Evolutionary conservation across 2,329 filamentous ascomycete species (phyloP).

Genomic region (Coniochaeta prunicola): DNA sequence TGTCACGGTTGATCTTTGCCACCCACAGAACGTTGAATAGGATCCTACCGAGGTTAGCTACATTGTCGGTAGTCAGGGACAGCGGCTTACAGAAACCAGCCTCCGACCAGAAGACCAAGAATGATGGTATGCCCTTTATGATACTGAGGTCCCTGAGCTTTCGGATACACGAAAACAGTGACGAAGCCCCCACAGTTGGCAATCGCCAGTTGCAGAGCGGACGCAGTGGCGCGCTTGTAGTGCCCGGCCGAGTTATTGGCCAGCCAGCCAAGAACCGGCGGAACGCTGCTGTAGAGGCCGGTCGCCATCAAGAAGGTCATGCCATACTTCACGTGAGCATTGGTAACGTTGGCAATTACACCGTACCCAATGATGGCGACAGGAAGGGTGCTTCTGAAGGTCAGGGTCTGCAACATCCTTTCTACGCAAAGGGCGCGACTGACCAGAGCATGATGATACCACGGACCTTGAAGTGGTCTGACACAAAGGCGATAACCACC

Average conservation of each 20-base stretch:
- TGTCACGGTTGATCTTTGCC: conserved; percentile 3
- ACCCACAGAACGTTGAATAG: conserved; percentile 2
- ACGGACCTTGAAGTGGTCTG: conserved; percentile 52
- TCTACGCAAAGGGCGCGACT: not conserved
- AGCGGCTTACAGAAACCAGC: conserved; percentile 54
- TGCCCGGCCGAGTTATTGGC: conserved; percentile 62
- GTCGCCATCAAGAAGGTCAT: conserved; percentile 64
- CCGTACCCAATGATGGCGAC: conserved; percentile 60
- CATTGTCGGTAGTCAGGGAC: too few species aligned
- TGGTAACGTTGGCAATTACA: conserved; percentile 48
- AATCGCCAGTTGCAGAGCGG: conserved; percentile 56
- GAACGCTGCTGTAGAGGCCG: conserved; percentile 56
- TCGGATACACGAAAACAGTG: conserved; percentile 51
- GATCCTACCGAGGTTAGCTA: not conserved
- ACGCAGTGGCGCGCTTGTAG: conserved; percentile 63
- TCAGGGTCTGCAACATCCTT: not conserved
- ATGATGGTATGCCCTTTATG: conserved; percentile 56
- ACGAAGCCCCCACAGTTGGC: conserved; percentile 64
- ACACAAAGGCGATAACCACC: conserved; percentile 48
- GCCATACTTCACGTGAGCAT: conserved; percentile 48
- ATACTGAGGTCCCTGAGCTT: conserved; percentile 47
- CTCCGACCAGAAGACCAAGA: conserved; percentile 49
- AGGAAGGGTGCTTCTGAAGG: conserved; percentile 40
- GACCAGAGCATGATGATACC: conserved; percentile 50
- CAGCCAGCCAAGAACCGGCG: conserved; percentile 58